Evolutionary conservation across 331 rosid species (phyloP).

Genomic region (Dryas integrifolia): DNA sequence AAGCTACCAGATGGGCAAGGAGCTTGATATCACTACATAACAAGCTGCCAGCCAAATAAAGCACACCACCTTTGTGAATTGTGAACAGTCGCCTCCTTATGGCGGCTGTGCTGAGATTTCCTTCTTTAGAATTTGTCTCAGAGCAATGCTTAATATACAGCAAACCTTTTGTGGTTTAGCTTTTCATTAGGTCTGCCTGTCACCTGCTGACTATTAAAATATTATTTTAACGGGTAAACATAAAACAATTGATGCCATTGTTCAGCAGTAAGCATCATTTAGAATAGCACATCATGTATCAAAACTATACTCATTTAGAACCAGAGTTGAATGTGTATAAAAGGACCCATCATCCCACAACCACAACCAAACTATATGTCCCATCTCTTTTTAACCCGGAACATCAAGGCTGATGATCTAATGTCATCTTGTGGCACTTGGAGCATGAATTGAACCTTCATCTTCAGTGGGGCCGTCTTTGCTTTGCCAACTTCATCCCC

Average conservation of each 20-base stretch:
- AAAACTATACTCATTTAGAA: background rate
- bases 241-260: background rate
- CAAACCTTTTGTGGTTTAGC: background rate
- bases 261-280: background rate
- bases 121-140: too few species aligned
- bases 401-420: conserved; percentile 71
- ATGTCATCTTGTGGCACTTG: conserved; percentile 94
- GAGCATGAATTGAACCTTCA: conserved; percentile 95
- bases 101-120: too few species aligned
- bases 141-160: background rate
- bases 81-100: too few species aligned
- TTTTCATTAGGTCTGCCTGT: background rate
- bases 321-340: background rate
- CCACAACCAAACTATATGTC: conserved; percentile 37
- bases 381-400: conserved; percentile 95
- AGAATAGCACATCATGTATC: background rate
- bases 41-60: too few species aligned
- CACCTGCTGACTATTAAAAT: background rate
- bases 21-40: too few species aligned
- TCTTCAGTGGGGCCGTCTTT: conserved; percentile 88
- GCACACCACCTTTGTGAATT: too few species aligned
- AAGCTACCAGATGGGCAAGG: too few species aligned
- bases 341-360: background rate
- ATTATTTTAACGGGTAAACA: background rate
- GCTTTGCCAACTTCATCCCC: conserved; percentile 90